Conservation (phyloP, 305 asterid genomes). For the Solanum hybrid region DNA sequence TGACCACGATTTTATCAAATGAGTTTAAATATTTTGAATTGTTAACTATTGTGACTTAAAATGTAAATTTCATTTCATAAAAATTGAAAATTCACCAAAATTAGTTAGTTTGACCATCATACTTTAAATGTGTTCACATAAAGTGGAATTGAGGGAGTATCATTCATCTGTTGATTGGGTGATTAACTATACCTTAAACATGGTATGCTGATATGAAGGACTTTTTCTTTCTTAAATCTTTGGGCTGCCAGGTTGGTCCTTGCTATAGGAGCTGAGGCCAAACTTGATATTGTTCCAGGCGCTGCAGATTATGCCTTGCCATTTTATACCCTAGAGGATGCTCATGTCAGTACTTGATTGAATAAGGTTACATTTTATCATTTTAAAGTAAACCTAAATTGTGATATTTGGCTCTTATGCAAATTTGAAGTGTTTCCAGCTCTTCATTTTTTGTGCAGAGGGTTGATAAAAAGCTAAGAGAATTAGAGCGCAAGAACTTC, state of each 20-base stretch:
- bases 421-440: constrained; percentile 8
- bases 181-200: background rate
- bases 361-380: background rate
- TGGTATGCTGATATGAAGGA: constrained; percentile 23
- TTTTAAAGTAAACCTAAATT: background rate
- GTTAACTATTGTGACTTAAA: background rate
- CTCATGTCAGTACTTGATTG: constrained; percentile 47
- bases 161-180: background rate
- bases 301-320: constrained; percentile 79
- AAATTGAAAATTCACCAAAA: background rate
- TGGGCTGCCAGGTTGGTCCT: constrained; percentile 99
- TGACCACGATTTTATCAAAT: background rate
- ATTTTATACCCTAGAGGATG: constrained; percentile 91
- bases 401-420: constrained; percentile 4
- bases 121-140: background rate
- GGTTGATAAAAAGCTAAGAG: constrained; percentile 56
- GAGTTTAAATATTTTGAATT: background rate
- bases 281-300: constrained; percentile 84
- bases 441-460: constrained; percentile 40
- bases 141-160: background rate
- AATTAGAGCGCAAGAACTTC: constrained; percentile 58
- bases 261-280: constrained; percentile 90
- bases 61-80: background rate
- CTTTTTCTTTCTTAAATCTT: constrained; percentile 13
- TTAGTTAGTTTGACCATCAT: background rate